Evolutionary conservation across 768 basidiomycete genomes (phyloP), one percentile per base, ranked within the genome.

Genomic region (Coprinellus aureogranulatus): DNA sequence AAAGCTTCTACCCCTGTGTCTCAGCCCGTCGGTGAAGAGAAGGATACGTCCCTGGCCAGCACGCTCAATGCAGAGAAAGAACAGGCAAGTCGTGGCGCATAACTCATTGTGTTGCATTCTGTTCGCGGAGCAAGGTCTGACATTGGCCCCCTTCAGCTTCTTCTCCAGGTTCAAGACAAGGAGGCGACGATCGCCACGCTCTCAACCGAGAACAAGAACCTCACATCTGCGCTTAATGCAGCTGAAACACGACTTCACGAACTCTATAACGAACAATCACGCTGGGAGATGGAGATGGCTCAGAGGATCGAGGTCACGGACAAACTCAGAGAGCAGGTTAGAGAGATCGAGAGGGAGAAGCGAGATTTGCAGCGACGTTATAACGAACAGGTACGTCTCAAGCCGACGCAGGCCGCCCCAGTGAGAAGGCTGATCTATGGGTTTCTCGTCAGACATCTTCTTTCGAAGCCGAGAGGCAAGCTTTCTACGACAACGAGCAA

Each of bases 401-500:
- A 25, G 25, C 23, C 54, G n/a, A 9, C 14, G n/a, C 22, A 25
- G 12, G 12, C 12, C 42, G 14, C 12, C 42, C 22, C n/a, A 39
- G 27, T 4, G 14, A 28, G 26, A 28, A 42, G 25, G 9, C 40
- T 59, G 20, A 50, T 49, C 60, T 61, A 57, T 61, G 58, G 57
- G 56, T 45, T 54, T 51, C 49, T 64, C 56, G 26, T 58, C 27
- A 95, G 92, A 87, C 87, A n/a, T 76, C 84, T 18, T 89, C 89
- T 2, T 95, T 94, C 67, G 94, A 96, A 67, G 89, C 91, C 8
- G 94, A 96, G 72, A 88, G 94, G 31, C 92, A 94, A 69, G 82
- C 92, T 16, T 90, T 94, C 71, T 93, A 93, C 67, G 93, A 95
- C 72, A 93, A 92, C 66, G 93, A 96, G 65, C 90, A 94, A 68